These are phyloP conservation scores for Endothia cerciana DNA, from an alignment of 2,329 filamentous ascomycete species.

Conservation along the genomic window DNA sequence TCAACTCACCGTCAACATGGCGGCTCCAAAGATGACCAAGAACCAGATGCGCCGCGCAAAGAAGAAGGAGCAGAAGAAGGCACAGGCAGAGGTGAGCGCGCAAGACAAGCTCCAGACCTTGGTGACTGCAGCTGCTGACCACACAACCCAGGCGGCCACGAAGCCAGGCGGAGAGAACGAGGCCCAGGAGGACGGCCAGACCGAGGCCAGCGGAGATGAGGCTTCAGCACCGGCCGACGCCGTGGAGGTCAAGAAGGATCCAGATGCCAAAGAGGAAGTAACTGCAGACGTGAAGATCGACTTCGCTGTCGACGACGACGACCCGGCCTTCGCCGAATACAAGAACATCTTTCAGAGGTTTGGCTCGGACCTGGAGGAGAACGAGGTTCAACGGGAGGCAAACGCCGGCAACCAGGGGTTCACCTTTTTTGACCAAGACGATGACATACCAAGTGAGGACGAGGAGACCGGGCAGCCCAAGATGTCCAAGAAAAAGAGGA, in stretches of 20 bases:
- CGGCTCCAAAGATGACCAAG: constrained; percentile 78
- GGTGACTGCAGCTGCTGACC: constrained; percentile 27
- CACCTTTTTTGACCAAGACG: constrained; percentile 80
- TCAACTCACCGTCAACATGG: constrained; percentile 52
- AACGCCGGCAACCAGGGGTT: constrained; percentile 79
- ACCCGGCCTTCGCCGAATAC: constrained; percentile 83
- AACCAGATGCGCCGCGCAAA: constrained; percentile 91
- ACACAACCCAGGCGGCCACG: constrained; percentile 30
- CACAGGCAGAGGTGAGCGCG: constrained; percentile 55
- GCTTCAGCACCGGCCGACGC: constrained; percentile 37
- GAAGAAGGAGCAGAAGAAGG: constrained; percentile 89
- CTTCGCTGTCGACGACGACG: constrained; percentile 62
- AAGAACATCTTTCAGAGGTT: constrained; percentile 84
- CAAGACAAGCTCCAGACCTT: neutral
- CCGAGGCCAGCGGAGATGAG: constrained; percentile 11
- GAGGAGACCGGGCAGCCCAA: constrained; percentile 70
- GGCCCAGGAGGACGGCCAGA: constrained; percentile 26
- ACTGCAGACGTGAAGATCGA: constrained; percentile 48
- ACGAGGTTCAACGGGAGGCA: constrained; percentile 65
- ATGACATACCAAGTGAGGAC: constrained; percentile 84
- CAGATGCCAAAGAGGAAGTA: constrained; percentile 39
- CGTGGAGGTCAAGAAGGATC: constrained; percentile 49
- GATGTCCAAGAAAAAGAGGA: constrained; percentile 92
- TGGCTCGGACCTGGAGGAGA: constrained; percentile 65
- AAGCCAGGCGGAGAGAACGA: constrained; percentile 15